Percentiles rank a stretch among this genome's conserved stretches.
phyloP scores from a whole-genome alignment of 345 rosid genomes.

The Bruguiera gymnorhiza region DNA sequence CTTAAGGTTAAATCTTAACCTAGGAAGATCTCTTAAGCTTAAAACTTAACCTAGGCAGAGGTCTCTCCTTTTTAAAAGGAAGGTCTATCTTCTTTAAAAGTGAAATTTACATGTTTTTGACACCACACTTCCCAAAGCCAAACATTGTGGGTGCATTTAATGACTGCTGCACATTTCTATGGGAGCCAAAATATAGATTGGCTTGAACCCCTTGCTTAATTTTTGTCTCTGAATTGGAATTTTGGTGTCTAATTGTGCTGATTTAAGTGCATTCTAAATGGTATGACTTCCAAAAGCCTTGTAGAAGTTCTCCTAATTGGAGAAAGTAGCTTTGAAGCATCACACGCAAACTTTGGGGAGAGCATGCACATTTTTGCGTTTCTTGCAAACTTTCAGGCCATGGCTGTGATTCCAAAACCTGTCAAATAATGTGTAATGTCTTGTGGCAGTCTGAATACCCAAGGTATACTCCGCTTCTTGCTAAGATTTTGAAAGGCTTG shows the following conservation, averaged over 20 bases:
- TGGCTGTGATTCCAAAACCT: not conserved
- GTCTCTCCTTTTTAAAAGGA: too few relatives aligned
- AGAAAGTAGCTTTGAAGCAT: not conserved
- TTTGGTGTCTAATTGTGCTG: not conserved
- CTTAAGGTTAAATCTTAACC: slow-evolving; percentile 52
- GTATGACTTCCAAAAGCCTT: not conserved
- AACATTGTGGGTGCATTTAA: not conserved
- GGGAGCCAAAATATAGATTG: not conserved
- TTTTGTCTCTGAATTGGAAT: not conserved
- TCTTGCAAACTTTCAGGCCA: not conserved
- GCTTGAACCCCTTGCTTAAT: not conserved
- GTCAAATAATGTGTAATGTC: slow-evolving; percentile 23
- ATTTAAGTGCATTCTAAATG: slow-evolving; percentile 1
- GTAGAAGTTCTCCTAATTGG: not conserved
- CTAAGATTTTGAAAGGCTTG: slow-evolving; percentile 79
- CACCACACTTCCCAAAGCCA: not conserved
- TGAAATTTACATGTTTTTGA: not conserved
- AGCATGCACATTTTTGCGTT: too few relatives aligned
- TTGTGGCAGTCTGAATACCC: slow-evolving; percentile 80
- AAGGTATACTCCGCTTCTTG: slow-evolving; percentile 67
- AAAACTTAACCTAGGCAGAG: not conserved
- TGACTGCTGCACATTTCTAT: not conserved
- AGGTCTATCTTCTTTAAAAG: too few relatives aligned
- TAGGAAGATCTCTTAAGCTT: not conserved
- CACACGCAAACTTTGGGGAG: too few relatives aligned